Evolutionary conservation across 495 filamentous ascomycete species (phyloP).

Genomic region (Aspergillus bertholletiae): DNA sequence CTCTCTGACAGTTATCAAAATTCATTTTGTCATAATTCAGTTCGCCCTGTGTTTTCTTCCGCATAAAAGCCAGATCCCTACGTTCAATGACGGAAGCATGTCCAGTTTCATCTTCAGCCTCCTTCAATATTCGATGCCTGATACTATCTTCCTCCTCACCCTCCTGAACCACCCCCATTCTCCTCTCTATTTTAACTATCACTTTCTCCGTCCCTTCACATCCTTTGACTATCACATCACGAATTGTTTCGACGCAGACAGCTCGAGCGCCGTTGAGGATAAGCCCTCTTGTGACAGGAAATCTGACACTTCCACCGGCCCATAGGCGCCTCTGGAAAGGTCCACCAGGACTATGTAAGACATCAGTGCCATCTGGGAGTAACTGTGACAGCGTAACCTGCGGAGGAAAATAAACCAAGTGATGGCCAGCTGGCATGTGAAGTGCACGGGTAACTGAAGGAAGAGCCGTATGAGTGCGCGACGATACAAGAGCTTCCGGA

Average conservation of each 20-base stretch:
- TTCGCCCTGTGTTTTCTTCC: conserved; percentile 34
- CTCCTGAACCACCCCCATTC: conserved; percentile 37
- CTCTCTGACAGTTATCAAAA: conserved; percentile 24
- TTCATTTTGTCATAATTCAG: conserved; percentile 24
- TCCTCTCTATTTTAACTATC: conserved; percentile 55
- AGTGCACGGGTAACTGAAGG: conserved; percentile 32
- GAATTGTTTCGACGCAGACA: conserved; percentile 64
- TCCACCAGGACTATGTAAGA: conserved; percentile 59
- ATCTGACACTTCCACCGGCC: conserved; percentile 61
- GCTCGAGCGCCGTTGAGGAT: conserved; percentile 47
- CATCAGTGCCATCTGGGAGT: conserved; percentile 72
- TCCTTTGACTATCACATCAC: conserved; percentile 56
- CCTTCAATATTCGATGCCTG: conserved; percentile 40
- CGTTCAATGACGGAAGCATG: conserved; percentile 46
- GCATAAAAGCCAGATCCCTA: conserved; percentile 61
- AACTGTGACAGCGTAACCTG: conserved; percentile 53
- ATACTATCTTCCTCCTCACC: conserved; percentile 32
- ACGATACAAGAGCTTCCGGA: conserved; percentile 8
- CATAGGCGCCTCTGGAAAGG: conserved; percentile 73
- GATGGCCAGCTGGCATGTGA: conserved; percentile 48
- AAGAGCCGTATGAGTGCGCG: conserved; percentile 16
- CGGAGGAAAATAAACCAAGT: conserved; percentile 72
- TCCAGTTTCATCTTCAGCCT: conserved; percentile 32
- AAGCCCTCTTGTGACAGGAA: conserved; percentile 19
- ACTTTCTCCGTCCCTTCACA: conserved; percentile 54